Conservation (phyloP, 1,284 basidiomycete species). For the Apiotrichum sp. region DNA sequence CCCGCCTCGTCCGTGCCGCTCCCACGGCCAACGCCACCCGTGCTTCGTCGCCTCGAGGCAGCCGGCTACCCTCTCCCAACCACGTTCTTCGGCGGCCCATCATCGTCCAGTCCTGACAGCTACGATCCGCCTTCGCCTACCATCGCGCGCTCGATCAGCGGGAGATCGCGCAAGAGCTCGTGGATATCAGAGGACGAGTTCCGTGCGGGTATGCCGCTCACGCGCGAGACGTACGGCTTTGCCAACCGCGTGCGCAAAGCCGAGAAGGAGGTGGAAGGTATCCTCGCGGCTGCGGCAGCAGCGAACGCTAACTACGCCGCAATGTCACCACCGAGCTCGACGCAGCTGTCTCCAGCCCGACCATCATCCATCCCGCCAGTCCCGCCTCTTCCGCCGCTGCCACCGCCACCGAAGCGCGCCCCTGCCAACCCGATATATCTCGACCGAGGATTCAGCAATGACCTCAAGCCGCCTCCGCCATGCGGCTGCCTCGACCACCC, state of each 20-base stretch:
- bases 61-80: slow-evolving; percentile 20
- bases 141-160: background rate
- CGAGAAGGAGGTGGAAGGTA: background rate
- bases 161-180: background rate
- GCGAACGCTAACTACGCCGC: background rate
- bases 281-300: background rate
- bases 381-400: background rate
- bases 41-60: slow-evolving; percentile 15
- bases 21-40: slow-evolving; percentile 17
- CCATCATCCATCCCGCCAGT: too few relatives aligned
- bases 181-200: background rate
- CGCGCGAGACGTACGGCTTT: background rate
- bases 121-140: background rate
- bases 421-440: background rate
- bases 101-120: too few relatives aligned
- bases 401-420: background rate
- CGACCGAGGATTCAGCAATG: background rate
- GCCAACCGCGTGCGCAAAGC: background rate
- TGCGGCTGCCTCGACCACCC: slow-evolving; percentile 1
- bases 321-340: background rate
- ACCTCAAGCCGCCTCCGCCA: background rate
- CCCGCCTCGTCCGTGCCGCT: slow-evolving; percentile 17
- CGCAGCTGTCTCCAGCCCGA: background rate
- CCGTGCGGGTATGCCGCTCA: background rate
- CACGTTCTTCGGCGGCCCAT: background rate